These are phyloP conservation scores for Talaromyces sp. DNA, from an alignment of 2,329 filamentous ascomycete species.

Conservation along the genomic window DNA sequence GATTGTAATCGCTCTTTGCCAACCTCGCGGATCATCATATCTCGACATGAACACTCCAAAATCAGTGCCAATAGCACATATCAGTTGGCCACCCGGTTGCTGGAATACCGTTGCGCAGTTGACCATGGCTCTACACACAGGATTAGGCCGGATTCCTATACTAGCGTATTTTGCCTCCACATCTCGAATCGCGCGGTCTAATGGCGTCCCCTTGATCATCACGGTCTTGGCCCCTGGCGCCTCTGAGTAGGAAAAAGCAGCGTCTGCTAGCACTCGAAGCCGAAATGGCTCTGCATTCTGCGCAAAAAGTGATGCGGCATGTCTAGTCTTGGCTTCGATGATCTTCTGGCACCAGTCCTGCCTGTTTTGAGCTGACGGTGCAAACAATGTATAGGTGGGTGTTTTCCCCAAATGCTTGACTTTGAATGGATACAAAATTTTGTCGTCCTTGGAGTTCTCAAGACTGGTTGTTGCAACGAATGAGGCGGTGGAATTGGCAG, in stretches of 20 bases:
- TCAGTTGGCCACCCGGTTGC: conserved; percentile 70
- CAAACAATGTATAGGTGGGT: conserved; percentile 87
- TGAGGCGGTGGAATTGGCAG: conserved; percentile 53
- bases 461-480: conserved; percentile 38
- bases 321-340: conserved; percentile 87
- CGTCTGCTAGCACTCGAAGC: conserved; percentile 84
- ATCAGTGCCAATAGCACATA: conserved; percentile 93
- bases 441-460: conserved; percentile 63
- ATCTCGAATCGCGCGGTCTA: conserved; percentile 85
- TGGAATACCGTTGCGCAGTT: conserved; percentile 92
- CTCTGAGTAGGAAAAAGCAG: conserved; percentile 60
- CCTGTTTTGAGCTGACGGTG: conserved; percentile 66
- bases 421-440: conserved; percentile 86
- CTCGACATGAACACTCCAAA: conserved; percentile 89
- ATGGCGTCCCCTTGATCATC: conserved; percentile 80
- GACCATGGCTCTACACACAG: conserved; percentile 78
- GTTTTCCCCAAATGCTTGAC: conserved; percentile 87
- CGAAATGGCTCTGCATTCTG: conserved; percentile 97
- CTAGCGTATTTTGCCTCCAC: conserved; percentile 68
- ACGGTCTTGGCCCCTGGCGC: conserved; percentile 62
- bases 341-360: conserved; percentile 92
- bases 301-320: conserved; percentile 79
- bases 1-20: conserved; percentile 74
- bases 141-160: conserved; percentile 60
- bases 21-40: conserved; percentile 81